Conservation (phyloP, 2,329 filamentous ascomycete genomes). For the Graphilbum fragrans region DNA sequence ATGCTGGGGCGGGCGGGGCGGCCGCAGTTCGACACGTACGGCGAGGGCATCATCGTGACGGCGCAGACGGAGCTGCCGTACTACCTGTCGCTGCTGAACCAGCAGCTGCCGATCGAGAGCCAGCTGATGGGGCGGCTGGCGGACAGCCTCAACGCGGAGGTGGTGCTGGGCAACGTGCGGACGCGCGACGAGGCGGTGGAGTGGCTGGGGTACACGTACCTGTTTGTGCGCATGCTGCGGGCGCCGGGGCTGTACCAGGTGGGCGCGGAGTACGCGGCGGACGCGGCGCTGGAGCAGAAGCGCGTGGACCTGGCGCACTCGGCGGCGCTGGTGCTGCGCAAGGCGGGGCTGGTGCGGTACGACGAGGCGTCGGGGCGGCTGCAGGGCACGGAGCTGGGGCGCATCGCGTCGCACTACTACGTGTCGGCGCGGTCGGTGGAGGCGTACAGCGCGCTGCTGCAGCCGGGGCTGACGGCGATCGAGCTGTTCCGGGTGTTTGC, state of each 20-base stretch:
- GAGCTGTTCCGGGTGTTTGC: slow-evolving; percentile 96
- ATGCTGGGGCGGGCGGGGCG: slow-evolving; percentile 97
- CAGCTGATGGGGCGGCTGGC: slow-evolving; percentile 88
- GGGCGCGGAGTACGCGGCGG: slow-evolving; percentile 87
- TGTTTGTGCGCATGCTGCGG: slow-evolving; percentile 94
- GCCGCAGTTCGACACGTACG: slow-evolving; percentile 94
- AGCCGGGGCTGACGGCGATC: slow-evolving; percentile 83
- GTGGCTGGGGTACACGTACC: slow-evolving; percentile 96
- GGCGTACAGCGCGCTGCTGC: slow-evolving; percentile 90
- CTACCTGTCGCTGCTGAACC: slow-evolving; percentile 90
- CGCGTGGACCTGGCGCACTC: slow-evolving; percentile 96
- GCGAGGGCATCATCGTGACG: slow-evolving; percentile 97
- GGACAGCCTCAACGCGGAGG: slow-evolving; percentile 91
- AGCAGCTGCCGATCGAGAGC: slow-evolving; percentile 94
- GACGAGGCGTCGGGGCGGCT: slow-evolving; percentile 85
- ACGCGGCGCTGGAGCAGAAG: slow-evolving; percentile 85
- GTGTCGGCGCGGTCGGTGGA: slow-evolving; percentile 95
- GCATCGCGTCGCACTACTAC: slow-evolving; percentile 97
- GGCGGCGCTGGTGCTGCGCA: slow-evolving; percentile 75
- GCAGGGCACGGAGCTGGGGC: slow-evolving; percentile 84
- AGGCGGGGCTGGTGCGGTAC: slow-evolving; percentile 83
- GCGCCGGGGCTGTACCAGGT: slow-evolving; percentile 93
- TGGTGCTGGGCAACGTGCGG: slow-evolving; percentile 87
- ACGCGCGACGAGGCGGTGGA: slow-evolving; percentile 94
- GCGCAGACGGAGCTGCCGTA: slow-evolving; percentile 93